Evolutionary conservation across 2,329 filamentous ascomycete species (phyloP).

Genomic region (Anisogramma anomala): DNA sequence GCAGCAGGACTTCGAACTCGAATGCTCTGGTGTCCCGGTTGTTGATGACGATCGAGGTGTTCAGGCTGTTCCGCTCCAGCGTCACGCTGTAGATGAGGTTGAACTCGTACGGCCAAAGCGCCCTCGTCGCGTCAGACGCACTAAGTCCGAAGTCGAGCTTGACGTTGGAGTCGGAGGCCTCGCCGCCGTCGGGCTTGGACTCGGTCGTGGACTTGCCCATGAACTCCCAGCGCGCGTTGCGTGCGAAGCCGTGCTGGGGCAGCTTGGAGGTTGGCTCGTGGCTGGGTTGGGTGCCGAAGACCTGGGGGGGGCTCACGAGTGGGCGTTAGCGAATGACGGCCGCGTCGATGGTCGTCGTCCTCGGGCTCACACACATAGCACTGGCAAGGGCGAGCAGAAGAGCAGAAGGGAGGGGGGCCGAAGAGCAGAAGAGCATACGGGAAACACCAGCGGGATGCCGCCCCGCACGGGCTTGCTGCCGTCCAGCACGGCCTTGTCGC

Average conservation of each 20-base stretch:
- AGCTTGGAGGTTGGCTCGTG: constrained; percentile 69
- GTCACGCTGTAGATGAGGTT: constrained; percentile 89
- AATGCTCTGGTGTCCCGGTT: constrained; percentile 77
- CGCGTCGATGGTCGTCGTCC: not conserved
- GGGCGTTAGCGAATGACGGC: not conserved
- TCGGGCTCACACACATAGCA: not conserved
- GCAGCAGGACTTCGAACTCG: constrained; percentile 83
- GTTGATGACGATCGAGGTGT: constrained; percentile 73
- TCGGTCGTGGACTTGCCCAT: constrained; percentile 76
- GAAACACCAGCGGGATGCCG: constrained; percentile 86
- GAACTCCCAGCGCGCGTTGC: constrained; percentile 84
- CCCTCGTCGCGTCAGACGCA: constrained; percentile 51
- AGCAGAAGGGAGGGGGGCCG: too few species aligned
- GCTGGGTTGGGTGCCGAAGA: constrained; percentile 72
- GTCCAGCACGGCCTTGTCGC: constrained; percentile 67
- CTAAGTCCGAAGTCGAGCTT: constrained; percentile 95
- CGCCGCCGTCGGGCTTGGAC: constrained; percentile 23
- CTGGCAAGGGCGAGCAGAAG: not conserved
- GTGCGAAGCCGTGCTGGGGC: constrained; percentile 90
- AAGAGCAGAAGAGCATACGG: constrained; percentile 45
- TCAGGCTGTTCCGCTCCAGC: constrained; percentile 60
- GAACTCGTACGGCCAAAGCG: constrained; percentile 78
- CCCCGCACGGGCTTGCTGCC: constrained; percentile 83
- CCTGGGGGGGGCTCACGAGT: constrained; percentile 33
- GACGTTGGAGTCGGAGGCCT: constrained; percentile 51